A percentile compares a stretch with the other conserved stretches of the same genome.
phyloP scores from a whole-genome alignment of 768 basidiomycete species.

The Suillus tomentosus region DNA sequence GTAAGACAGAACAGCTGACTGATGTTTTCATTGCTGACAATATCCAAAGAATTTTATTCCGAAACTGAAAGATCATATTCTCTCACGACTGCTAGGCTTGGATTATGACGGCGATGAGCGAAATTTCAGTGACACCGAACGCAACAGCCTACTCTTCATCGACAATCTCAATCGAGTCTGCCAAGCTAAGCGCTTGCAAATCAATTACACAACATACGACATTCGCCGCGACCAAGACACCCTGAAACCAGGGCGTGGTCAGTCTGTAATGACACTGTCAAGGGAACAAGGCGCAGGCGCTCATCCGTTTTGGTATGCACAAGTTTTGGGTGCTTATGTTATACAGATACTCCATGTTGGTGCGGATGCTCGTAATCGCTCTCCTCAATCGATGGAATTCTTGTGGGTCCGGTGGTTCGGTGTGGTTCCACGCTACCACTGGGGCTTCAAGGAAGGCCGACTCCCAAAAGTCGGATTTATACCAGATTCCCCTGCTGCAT shows the following conservation, averaged over 20 bases:
- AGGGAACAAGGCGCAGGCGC: slow-evolving; percentile 15
- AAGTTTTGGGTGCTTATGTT: slow-evolving; percentile 25
- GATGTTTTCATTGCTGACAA: not conserved
- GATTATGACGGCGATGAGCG: slow-evolving; percentile 21
- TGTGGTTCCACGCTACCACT: not conserved
- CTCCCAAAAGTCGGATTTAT: slow-evolving; percentile 28
- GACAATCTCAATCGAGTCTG: slow-evolving; percentile 17
- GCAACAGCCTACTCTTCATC: not conserved
- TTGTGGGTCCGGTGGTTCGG: slow-evolving; percentile 28
- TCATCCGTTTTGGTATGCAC: slow-evolving; percentile 28
- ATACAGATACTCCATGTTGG: slow-evolving; percentile 16
- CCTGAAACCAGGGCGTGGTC: not conserved
- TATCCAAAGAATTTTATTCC: slow-evolving; percentile 19
- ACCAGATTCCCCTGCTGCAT: slow-evolving; percentile 17
- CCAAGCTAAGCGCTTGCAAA: slow-evolving; percentile 11
- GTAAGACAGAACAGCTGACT: not conserved
- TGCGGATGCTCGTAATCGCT: not conserved
- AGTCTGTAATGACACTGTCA: slow-evolving; percentile 24
- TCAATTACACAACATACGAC: slow-evolving; percentile 27
- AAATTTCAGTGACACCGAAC: slow-evolving; percentile 13
- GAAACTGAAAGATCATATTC: slow-evolving; percentile 25
- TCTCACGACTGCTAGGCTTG: slow-evolving; percentile 14
- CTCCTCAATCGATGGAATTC: slow-evolving; percentile 19
- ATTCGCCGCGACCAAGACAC: slow-evolving; percentile 21
- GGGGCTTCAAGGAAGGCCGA: slow-evolving; percentile 15